These are phyloP conservation scores for Paramecium sexaurelia DNA, from an alignment of 73 alveolate species.

Conservation along the genomic window DNA sequence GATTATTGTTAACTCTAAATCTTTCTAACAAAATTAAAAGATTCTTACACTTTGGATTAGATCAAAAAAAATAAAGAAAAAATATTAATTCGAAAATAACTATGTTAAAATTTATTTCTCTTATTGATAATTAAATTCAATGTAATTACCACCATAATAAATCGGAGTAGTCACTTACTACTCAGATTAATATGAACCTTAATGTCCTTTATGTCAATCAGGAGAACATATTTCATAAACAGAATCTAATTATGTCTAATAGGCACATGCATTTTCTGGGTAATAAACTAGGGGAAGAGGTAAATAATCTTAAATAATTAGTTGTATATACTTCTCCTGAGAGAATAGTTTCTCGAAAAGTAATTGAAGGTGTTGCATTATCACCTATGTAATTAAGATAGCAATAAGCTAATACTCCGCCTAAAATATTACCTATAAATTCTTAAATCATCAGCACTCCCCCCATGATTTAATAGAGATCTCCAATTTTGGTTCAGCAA, in stretches of 20 bases:
- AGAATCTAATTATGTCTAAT: neutral
- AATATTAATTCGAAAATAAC: neutral
- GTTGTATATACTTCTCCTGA: constrained; percentile 12
- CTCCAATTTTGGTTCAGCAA: neutral
- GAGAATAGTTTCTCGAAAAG: neutral
- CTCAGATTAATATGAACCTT: constrained; percentile 14
- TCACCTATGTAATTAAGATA: constrained; percentile 15
- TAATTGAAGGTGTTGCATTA: constrained; percentile 6
- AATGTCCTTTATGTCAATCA: neutral
- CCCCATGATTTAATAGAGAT: neutral
- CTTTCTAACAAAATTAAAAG: too few species aligned
- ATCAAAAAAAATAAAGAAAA: neutral
- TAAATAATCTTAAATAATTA: neutral
- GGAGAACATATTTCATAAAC: neutral
- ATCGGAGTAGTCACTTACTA: neutral
- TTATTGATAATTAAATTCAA: neutral
- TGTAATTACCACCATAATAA: neutral
- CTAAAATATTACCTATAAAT: neutral
- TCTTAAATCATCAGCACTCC: neutral
- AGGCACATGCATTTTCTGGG: neutral
- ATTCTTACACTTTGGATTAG: too few species aligned
- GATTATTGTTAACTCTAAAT: too few species aligned
- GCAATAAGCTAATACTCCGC: neutral
- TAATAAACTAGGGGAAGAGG: neutral
- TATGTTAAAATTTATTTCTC: neutral